Base-by-base conservation (phyloP, 495 filamentous ascomycete genomes). In the Copromyces sp. region DNA sequence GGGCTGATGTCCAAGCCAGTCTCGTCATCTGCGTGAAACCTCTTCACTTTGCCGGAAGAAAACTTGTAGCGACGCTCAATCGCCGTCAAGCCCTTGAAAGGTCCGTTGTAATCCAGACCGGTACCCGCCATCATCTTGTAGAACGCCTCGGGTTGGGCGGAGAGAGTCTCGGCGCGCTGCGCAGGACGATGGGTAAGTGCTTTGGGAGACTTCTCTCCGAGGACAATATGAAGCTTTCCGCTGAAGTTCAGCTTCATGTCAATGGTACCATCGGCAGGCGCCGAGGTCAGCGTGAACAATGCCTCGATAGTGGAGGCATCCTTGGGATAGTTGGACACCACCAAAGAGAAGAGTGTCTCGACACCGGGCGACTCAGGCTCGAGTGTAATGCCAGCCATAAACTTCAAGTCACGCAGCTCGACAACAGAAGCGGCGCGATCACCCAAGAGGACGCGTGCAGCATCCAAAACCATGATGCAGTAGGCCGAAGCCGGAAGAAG, bases 331-430 rank as follows among this genome's bases (percentile, higher is more conserved):
- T 71, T 69, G 4, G 73, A 69, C 17, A 82, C 70, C 1, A 68
- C 70, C 9, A 86, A 69, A n/a, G 78, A 77, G 72, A 86, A 88
- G 9, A 87, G 45, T 5, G 81, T 74, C 75, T 89, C 87, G 0
- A 84, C 77, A 0, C 84, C 86, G 1, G 75, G 39, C 3, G 83
- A 77, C 11, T 86, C 84, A 1, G 77, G 77, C n/a, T 86, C 84
- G 1, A 90, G 77, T 0, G 80, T 82, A 38, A 90, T 84, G 0
- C 87, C 86, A 47, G 78, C 83, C 0, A 76, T 69, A 29, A 90
- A 86, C 14, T 77, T 75, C 11, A 85, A 32, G 69, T 84, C 77
- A 1, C 74, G 73, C 3, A 85, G 75, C 72, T 84, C 84, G n/a
- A 85, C 68, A 3, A 83, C 2, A 0, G 83, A 81, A 9, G 80